Evolutionary conservation across 192 early-diverging fungal genomes (phyloP), one percentile per base, ranked within the genome.

Genomic region (Glomus cerebriforme): DNA sequence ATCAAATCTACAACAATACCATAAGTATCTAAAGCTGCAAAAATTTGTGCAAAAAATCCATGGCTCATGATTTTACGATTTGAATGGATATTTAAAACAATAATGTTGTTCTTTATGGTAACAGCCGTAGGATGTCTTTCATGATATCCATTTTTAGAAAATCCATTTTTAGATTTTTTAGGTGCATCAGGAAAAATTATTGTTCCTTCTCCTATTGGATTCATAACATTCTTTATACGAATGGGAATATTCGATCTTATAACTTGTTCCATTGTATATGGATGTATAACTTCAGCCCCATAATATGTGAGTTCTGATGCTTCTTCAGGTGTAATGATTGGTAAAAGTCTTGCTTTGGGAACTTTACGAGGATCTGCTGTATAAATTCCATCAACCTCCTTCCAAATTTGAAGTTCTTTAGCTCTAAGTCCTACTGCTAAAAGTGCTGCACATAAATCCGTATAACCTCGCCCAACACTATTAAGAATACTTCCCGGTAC

Each of bases 261-360:
- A 47, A 98, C 96, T 81, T 99, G 98, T 79, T 99, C 96, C 98
- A 99, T 99, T 5, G 98, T 99, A 87, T 98, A 98, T 12, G 98
- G 98, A 79, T 99, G 98, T 80, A 99, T 99, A 59, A 98, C 97
- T 74, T 95, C 92, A 0, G 91, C 92, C 24, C 93, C 97, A 81
- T 99, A 99, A 85, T 97, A 99, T 7, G 98, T 99, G 79, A 99
- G 87, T 84, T 99, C 98, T 22, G 98, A 91, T 7, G 98, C 98
- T 80, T 99, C 98, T 81, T 98, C 98, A 29, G 98, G 98, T 19
- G 96, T 95, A 85, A 99, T 99, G 75, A 95, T 91, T 31, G 92
- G 89, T 58, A 99, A 90, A 64, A 97, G 84, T 26, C 93, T 87
- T 2, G 98, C 98, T 22, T 86, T 79, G 29, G 91, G 92, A 27